Evolutionary conservation across 1,284 basidiomycete genomes (phyloP).

Genomic region (Papiliotrema laurentii): DNA sequence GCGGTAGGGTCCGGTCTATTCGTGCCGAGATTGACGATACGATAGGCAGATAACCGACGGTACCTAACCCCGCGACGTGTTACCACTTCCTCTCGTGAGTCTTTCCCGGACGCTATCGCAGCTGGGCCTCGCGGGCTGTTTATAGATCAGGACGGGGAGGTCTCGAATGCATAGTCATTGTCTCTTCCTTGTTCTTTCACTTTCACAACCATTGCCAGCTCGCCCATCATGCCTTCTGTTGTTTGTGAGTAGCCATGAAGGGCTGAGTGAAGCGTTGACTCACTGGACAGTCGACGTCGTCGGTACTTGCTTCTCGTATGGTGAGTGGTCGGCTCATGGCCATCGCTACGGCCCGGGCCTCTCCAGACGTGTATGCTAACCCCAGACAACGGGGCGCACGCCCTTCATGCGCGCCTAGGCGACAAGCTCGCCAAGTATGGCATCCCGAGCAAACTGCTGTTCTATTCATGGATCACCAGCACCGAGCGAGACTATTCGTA

Average conservation of each 20-base stretch:
- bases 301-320: constrained; percentile 16
- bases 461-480: constrained; percentile 23
- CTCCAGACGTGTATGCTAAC: constrained; percentile 1
- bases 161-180: too few species aligned
- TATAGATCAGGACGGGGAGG: too few species aligned
- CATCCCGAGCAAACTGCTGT: constrained; percentile 24
- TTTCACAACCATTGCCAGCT: too few species aligned
- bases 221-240: constrained; percentile 24
- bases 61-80: too few species aligned
- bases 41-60: too few species aligned
- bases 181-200: too few species aligned
- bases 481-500: constrained; percentile 31
- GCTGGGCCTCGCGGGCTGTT: too few species aligned
- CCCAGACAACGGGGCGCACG: constrained; percentile 28
- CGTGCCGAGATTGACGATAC: too few species aligned
- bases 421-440: constrained; percentile 21
- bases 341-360: too few species aligned
- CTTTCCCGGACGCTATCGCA: too few species aligned
- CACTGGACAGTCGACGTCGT: constrained; percentile 31
- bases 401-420: constrained; percentile 22
- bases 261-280: neutral
- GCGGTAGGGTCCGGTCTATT: too few species aligned
- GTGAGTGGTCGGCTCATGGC: neutral
- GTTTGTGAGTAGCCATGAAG: constrained; percentile 19
- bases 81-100: too few species aligned